A percentile compares a stretch with the other conserved stretches of the same genome.
These are phyloP conservation scores for Medicago truncatula DNA, from an alignment of 306 rosid genomes.

Conservation along the genomic window DNA sequence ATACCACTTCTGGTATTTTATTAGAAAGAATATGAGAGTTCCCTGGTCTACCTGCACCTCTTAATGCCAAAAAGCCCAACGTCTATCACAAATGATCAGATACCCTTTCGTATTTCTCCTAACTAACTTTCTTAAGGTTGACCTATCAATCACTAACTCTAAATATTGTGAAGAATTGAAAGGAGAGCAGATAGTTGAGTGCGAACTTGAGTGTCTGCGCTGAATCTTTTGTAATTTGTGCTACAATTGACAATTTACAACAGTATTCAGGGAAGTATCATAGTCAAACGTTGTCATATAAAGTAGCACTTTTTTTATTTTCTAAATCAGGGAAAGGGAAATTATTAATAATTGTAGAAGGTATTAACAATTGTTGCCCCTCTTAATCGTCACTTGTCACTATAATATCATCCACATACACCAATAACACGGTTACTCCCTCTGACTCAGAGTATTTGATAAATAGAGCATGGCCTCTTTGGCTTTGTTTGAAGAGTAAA, in stretches of 20 bases:
- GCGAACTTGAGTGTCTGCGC: not conserved
- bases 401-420: not conserved
- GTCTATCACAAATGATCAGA: not conserved
- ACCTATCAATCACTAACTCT: not conserved
- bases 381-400: not conserved
- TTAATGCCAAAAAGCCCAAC: not conserved
- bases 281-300: no score
- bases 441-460: not conserved
- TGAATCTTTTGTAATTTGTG: not conserved
- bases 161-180: not conserved
- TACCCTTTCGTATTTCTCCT: not conserved
- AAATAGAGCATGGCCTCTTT: not conserved
- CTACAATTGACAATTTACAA: not conserved
- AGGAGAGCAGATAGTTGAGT: not conserved
- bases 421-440: not conserved
- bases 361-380: not conserved
- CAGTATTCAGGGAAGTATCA: not conserved
- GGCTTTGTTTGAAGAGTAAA: no score
- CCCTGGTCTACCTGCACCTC: constrained; percentile 5
- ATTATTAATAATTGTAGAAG: no score
- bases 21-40: not conserved
- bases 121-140: constrained; percentile 15
- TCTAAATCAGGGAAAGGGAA: no score
- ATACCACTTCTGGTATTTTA: not conserved
- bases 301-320: no score